Percentiles rank a stretch among this genome's conserved stretches.
phyloP scores from a whole-genome alignment of 2,329 filamentous ascomycete species.

The Diplodia corticola region DNA sequence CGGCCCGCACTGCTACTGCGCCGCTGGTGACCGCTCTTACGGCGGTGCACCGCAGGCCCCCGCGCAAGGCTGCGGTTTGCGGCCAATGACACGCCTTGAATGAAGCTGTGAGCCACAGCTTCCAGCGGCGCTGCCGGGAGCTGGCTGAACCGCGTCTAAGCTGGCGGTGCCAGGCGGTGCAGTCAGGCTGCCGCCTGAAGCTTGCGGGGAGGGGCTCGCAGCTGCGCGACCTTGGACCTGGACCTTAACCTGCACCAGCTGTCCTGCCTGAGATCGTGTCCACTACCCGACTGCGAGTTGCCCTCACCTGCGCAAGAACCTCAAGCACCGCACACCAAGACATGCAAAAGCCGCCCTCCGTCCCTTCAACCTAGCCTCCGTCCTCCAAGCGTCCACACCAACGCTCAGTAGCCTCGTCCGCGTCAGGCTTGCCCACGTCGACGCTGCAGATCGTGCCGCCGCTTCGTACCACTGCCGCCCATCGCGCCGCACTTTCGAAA shows the following conservation, averaged over 20 bases:
- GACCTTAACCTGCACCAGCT: neutral
- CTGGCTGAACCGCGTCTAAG: constrained; percentile 8
- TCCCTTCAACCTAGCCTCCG: neutral
- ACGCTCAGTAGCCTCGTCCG: neutral
- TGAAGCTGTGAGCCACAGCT: neutral
- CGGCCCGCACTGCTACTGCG: neutral
- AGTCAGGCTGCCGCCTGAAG: constrained; percentile 12
- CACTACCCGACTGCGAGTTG: neutral
- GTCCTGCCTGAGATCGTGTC: neutral
- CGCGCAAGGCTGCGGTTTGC: neutral
- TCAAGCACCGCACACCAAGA: neutral
- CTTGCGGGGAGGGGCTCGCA: neutral
- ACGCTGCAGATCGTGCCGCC: neutral
- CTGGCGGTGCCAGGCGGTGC: neutral
- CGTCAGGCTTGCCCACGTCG: neutral
- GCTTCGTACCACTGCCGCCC: neutral
- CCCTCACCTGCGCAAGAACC: neutral
- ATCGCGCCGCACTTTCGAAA: neutral
- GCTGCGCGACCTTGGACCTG: neutral
- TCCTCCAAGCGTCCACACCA: neutral
- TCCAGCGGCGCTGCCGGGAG: constrained; percentile 1
- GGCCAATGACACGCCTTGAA: neutral
- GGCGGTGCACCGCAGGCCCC: neutral
- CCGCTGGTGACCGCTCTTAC: neutral
- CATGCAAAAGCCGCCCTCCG: neutral